Base-by-base conservation (phyloP, 1,139 yeast genomes). In the Lodderomyces parapsilosis region DNA sequence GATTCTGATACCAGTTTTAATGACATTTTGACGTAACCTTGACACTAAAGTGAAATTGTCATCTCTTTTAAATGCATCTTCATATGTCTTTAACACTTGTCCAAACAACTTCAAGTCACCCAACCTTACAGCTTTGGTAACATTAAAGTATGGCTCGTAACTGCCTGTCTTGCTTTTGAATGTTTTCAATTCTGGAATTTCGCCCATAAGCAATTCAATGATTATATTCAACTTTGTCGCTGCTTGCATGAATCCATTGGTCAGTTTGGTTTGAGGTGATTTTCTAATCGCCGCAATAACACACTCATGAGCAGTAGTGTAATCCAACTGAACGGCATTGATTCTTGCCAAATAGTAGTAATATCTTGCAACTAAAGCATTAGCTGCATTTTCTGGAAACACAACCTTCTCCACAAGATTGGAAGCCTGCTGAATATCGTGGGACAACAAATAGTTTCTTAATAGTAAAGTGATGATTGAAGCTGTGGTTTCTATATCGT, bases 1-100 rank as follows among this genome's bases (percentile, higher is more conserved):
- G 57, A 89, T 87, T 65, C 99, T 80, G 49, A 94, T 90, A 57
- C 99, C 99, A 0, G 99, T 91, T 68, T 93, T 94, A 65, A 94
- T 93, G 50, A 94, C 99, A 62, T 93, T 94, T 60, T 95, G 96
- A 63, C 98, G 86, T 57, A 94, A 77, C 60, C 99, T 81, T 40
- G 89, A 76, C 41, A 94, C 94, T 55, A 94, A 76, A 25, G 90
- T 87, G 61, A 82, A 88, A 55, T 84, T 88, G 44, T 87, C 91
- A 64, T 94, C 99, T 46, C 72, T 77, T 56, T 81, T 76, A 56
- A 91, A 81, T 36, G 66, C 71, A 1, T 66, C 66, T 52, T 83
- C 87, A 60, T 83, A 85, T 55, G 80, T 78, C 38, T 74, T 68
- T 53, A 91, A 73, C n/a, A 88, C 86, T 42, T 81, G 78, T 39